phyloP scores from a whole-genome alignment of 345 rosid species.

The Microcos paniculata region DNA sequence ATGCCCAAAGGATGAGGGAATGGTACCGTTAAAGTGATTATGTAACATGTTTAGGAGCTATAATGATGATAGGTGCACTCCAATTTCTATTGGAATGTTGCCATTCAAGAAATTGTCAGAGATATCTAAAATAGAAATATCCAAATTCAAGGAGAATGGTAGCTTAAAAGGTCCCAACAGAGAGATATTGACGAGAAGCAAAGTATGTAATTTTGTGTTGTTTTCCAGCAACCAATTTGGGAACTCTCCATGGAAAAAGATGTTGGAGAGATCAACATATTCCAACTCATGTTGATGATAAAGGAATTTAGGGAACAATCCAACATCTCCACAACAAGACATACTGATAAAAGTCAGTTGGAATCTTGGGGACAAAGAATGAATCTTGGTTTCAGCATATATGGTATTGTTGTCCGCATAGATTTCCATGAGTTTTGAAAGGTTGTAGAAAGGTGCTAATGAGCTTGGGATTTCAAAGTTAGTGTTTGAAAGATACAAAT shows the following conservation, averaged over 20 bases:
- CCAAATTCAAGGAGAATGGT: too few relatives aligned
- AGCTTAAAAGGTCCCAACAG: background rate
- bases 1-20: too few relatives aligned
- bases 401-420: background rate
- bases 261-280: background rate
- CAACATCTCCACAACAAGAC: too few relatives aligned
- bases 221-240: too few relatives aligned
- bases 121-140: background rate
- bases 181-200: background rate
- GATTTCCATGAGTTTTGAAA: background rate
- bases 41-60: too few relatives aligned
- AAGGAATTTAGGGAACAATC: too few relatives aligned
- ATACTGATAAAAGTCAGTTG: background rate
- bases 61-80: too few relatives aligned
- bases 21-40: too few relatives aligned
- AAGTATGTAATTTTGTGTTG: too few relatives aligned
- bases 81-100: too few relatives aligned
- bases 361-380: background rate
- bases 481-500: background rate
- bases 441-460: background rate
- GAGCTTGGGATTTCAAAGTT: background rate
- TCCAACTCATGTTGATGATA: too few relatives aligned
- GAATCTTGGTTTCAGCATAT: background rate
- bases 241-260: too few relatives aligned
- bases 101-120: constrained; percentile 2